Conservation (phyloP, 768 basidiomycete genomes). For the Boletus tylopilopsis region DNA sequence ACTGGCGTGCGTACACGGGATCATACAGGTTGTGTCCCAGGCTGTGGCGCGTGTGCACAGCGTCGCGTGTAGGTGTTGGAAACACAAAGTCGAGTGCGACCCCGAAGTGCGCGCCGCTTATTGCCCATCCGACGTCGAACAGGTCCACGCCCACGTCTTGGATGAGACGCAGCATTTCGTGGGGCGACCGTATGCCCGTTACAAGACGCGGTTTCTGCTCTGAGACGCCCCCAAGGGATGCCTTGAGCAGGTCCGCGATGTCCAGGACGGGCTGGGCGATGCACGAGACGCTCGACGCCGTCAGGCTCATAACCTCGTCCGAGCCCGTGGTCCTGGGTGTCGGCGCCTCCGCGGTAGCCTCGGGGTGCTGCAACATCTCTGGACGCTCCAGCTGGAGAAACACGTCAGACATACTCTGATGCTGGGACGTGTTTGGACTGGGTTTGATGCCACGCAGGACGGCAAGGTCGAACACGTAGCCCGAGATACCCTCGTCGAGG, state of each 20-base stretch:
- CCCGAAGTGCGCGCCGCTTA: conserved; percentile 62
- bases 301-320: background rate
- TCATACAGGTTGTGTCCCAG: conserved; percentile 77
- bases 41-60: background rate
- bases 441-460: conserved; percentile 36
- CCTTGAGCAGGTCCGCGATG: conserved; percentile 44
- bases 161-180: conserved; percentile 69
- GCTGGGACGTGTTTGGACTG: conserved; percentile 11
- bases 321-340: conserved; percentile 8
- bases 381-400: conserved; percentile 13
- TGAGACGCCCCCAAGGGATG: conserved; percentile 58
- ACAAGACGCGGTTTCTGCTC: conserved; percentile 59
- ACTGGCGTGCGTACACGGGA: conserved; percentile 54
- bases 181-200: conserved; percentile 57
- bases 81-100: conserved; percentile 79
- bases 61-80: conserved; percentile 36
- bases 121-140: conserved; percentile 72
- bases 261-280: background rate
- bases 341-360: background rate
- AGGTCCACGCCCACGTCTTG: conserved; percentile 66
- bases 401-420: conserved; percentile 9
- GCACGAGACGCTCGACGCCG: background rate
- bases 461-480: conserved; percentile 69
- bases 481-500: conserved; percentile 66
- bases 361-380: conserved; percentile 14